Evolutionary conservation across 2,329 filamentous ascomycete genomes (phyloP).

Genomic region (Penicillium sp.): DNA sequence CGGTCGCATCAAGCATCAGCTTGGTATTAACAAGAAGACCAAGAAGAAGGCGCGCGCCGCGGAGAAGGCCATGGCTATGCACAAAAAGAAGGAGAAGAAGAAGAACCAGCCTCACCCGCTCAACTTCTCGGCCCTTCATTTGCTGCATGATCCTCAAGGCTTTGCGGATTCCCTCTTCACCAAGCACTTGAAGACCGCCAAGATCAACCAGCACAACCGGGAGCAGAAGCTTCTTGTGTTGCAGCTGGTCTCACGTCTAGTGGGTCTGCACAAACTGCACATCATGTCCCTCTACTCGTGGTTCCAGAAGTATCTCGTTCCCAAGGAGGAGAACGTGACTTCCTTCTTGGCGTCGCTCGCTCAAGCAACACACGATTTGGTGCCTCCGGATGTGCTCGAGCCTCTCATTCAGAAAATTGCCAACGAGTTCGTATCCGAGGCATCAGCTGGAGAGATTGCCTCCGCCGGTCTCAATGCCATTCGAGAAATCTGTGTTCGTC

Average conservation of each 20-base stretch:
- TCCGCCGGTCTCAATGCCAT: conserved; percentile 92
- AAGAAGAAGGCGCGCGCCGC: conserved; percentile 80
- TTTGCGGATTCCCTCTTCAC: conserved; percentile 88
- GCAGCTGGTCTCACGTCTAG: conserved; percentile 84
- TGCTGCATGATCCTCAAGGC: conserved; percentile 89
- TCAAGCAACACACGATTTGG: conserved; percentile 84
- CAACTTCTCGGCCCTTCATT: conserved; percentile 93
- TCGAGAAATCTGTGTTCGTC: conserved; percentile 85
- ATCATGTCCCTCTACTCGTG: conserved; percentile 92
- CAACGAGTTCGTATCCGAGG: conserved; percentile 97
- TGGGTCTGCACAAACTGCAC: conserved; percentile 89
- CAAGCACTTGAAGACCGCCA: conserved; percentile 85
- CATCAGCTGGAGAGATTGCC: conserved; percentile 83
- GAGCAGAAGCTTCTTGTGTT: conserved; percentile 89
- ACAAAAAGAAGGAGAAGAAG: conserved; percentile 81
- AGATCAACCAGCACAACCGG: conserved; percentile 71
- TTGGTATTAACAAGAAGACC: conserved; percentile 92
- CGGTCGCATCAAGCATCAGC: conserved; percentile 76
- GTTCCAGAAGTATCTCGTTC: conserved; percentile 89
- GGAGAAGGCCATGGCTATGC: conserved; percentile 74
- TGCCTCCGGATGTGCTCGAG: conserved; percentile 89
- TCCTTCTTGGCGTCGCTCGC: conserved; percentile 90
- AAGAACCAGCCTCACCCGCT: conserved; percentile 83
- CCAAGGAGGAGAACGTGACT: conserved; percentile 83
- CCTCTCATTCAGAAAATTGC: conserved; percentile 92